Evolutionary conservation across 306 rosid species (phyloP), one percentile per base, ranked within the genome.

Genomic region (Begonia loranthoides): DNA sequence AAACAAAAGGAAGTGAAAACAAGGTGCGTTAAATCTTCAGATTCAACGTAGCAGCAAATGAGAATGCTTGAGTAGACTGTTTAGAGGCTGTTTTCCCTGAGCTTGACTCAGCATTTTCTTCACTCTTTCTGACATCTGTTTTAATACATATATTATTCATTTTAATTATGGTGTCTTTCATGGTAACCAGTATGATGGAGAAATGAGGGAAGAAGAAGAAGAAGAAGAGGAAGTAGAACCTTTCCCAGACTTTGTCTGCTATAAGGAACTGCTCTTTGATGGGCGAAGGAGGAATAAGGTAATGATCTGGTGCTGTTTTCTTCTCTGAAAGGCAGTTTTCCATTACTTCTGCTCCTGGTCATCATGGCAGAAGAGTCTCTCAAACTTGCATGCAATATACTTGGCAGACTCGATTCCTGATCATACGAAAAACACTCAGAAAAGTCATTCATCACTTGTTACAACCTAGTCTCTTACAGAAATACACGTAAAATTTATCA

Each of bases 331-430:
- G 82, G 66, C 3, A 81, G 64, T 75, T 74, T 90, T 24, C 80
- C 85, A 13, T 66, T 69, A 10, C 64, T 68, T 85, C 74, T 70
- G 70, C 89, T 89, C 67, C 95, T 64, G 9, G 95, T 89, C 68
- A 63, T 73, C 13, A 76, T 50, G 15, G 70, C 55, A 16, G 94
- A 56, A 51, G 74, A 72, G 28, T 69, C 76, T 36, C 66, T 45
- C 82, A 81, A 66, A 62, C 73, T 73, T 14, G 62, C 62, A 12
- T 66, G 66, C 64, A 72, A 65, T 52, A 65, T 41, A 65, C 73
- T 72, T 13, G 97, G 95, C 41, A 90, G 92, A 66, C 76, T 90
- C 24, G 97, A 75, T 70, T 85, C 97, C 97, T 85, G 28, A 51
- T 54, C 40, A 45, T 49, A 50, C 33, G 17, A 51, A 13, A 9